Conservation (phyloP, 2,329 filamentous ascomycete species). For the Hymenoscyphus infarciens region DNA sequence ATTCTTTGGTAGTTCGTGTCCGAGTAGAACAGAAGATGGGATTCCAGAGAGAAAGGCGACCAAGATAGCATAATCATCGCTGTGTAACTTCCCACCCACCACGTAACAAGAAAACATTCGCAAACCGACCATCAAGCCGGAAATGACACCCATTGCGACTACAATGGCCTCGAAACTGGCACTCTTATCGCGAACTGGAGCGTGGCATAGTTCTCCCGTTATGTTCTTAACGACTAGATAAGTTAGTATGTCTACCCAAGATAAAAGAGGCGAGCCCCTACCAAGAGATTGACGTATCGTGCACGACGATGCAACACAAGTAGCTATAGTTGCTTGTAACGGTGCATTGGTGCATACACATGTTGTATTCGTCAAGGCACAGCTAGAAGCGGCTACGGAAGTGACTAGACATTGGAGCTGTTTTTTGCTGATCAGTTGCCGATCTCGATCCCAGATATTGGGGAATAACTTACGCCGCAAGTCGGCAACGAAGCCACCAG, state of each 20-base stretch:
- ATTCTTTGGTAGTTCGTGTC: conserved; percentile 38
- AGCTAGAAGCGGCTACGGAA: conserved; percentile 33
- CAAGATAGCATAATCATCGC: conserved; percentile 39
- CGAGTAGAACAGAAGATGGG: conserved; percentile 34
- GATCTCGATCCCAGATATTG: neutral
- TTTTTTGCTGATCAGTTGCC: neutral
- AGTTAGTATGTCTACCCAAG: neutral
- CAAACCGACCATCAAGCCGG: conserved; percentile 28
- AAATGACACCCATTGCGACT: conserved; percentile 21
- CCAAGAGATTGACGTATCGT: conserved; percentile 39
- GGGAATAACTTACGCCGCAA: conserved; percentile 7
- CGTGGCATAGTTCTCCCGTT: conserved; percentile 39
- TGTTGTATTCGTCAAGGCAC: conserved; percentile 37
- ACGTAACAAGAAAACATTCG: neutral
- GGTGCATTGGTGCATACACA: conserved; percentile 40
- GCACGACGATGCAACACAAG: conserved; percentile 37
- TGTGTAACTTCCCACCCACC: conserved; percentile 29
- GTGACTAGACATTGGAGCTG: conserved; percentile 21
- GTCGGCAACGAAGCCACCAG: conserved; percentile 2
- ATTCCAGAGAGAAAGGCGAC: conserved; percentile 30
- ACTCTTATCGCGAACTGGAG: conserved; percentile 19
- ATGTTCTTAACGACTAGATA: conserved; percentile 35
- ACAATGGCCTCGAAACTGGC: conserved; percentile 1
- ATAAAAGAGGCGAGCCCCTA: conserved; percentile 20
- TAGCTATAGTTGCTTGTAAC: conserved; percentile 34